phyloP scores from a whole-genome alignment of 2,329 filamentous ascomycete species.

The Ampelomyces quisqualis region DNA sequence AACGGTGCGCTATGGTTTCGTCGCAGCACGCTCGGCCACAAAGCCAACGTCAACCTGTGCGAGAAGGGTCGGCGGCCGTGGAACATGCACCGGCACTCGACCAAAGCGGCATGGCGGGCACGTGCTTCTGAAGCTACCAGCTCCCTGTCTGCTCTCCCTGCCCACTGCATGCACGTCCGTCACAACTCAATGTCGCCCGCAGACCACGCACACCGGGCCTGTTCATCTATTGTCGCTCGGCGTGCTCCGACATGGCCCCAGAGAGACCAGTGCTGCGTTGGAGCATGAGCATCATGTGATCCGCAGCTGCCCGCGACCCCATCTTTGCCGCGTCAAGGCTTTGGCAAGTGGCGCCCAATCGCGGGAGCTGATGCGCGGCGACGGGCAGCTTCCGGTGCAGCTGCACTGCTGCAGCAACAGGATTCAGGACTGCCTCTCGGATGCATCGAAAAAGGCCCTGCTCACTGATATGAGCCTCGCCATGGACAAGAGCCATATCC shows the following conservation, averaged over 20 bases:
- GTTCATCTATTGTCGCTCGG: background rate
- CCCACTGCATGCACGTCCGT: slow-evolving; percentile 22
- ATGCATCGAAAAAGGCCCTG: no score
- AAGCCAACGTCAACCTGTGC: no score
- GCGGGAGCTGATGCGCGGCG: slow-evolving; percentile 14
- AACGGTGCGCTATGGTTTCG: slow-evolving; percentile 40
- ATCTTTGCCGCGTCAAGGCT: background rate
- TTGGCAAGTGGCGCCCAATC: slow-evolving; percentile 8
- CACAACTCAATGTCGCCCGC: slow-evolving; percentile 19
- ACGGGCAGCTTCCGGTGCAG: slow-evolving; percentile 17
- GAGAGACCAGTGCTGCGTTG: no score
- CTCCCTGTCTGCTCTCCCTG: background rate
- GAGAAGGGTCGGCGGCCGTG: no score
- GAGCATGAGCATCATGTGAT: no score
- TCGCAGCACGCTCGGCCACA: no score
- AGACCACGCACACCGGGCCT: slow-evolving; percentile 1
- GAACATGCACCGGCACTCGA: background rate
- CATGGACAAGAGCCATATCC: no score
- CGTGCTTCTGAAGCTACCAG: slow-evolving; percentile 4
- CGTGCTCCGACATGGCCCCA: slow-evolving; percentile 3
- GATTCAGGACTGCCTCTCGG: slow-evolving; percentile 9
- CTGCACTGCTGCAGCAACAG: slow-evolving; percentile 19
- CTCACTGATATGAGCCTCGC: no score
- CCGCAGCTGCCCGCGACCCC: background rate
- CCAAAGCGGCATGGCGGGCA: slow-evolving; percentile 15